Evolutionary conservation across 768 basidiomycete species (phyloP).

Genomic region (Hypsizygus marmoreus): DNA sequence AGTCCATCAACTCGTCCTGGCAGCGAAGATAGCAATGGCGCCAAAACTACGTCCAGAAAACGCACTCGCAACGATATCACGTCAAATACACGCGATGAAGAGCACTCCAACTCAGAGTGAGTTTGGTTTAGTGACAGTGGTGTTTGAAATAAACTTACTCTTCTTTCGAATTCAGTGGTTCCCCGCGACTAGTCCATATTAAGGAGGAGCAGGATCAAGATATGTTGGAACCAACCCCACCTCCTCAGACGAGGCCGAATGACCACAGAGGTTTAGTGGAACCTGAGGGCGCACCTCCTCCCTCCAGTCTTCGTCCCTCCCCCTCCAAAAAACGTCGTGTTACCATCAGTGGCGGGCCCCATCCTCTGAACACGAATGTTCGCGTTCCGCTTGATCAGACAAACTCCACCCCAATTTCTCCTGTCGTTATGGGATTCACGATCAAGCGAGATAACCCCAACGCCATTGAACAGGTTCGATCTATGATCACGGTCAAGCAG

Average conservation of each 20-base stretch:
- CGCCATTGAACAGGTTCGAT: constrained; percentile 63
- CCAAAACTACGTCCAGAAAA: constrained; percentile 38
- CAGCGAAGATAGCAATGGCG: constrained; percentile 29
- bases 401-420: constrained; percentile 61
- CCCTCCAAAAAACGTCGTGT: constrained; percentile 69
- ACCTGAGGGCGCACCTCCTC: constrained; percentile 35
- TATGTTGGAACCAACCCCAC: constrained; percentile 38
- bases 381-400: constrained; percentile 42
- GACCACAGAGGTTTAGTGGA: constrained; percentile 25
- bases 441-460: constrained; percentile 59
- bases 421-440: constrained; percentile 64
- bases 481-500: constrained; percentile 64
- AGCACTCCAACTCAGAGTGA: constrained; percentile 46
- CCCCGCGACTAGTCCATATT: constrained; percentile 50
- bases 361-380: constrained; percentile 57
- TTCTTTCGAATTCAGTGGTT: constrained; percentile 30
- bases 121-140: constrained; percentile 27
- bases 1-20: constrained; percentile 32
- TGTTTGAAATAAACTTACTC: constrained; percentile 9
- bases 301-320: constrained; percentile 43
- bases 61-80: constrained; percentile 45
- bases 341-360: constrained; percentile 64
- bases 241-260: constrained; percentile 25
- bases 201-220: constrained; percentile 68
- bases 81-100: constrained; percentile 35